phyloP scores from a whole-genome alignment of 139 green algal genomes.

The Zygnema circumcarinatum region DNA sequence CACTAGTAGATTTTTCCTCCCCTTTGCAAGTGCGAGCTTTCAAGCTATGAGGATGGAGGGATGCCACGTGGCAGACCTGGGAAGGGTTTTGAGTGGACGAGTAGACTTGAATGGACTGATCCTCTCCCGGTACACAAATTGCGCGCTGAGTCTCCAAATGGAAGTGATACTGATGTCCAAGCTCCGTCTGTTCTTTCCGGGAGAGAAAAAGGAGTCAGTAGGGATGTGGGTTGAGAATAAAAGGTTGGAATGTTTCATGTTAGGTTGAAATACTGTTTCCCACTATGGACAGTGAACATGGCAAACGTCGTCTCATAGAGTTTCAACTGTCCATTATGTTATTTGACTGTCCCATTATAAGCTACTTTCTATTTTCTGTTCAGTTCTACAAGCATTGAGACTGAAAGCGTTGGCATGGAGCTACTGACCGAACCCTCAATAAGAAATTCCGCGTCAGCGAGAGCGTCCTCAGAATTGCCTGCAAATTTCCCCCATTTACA shows the following conservation, averaged over 20 bases:
- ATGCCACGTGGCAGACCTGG: neutral
- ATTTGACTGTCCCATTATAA: no score
- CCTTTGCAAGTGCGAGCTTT: neutral
- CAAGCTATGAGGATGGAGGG: neutral
- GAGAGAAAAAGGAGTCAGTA: slow-evolving; percentile 83
- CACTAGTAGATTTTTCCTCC: neutral
- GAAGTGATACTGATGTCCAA: slow-evolving; percentile 66
- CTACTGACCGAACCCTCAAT: slow-evolving; percentile 31
- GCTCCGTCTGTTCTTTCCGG: slow-evolving; percentile 64
- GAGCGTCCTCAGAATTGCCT: neutral
- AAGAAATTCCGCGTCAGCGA: slow-evolving; percentile 37
- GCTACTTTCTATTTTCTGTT: no score
- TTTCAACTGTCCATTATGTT: no score
- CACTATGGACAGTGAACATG: no score
- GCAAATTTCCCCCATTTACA: neutral
- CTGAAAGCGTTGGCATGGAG: no score
- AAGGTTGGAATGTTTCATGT: no score
- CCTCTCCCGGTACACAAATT: slow-evolving; percentile 66
- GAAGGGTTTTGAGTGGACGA: slow-evolving; percentile 59
- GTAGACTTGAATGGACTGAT: slow-evolving; percentile 63
- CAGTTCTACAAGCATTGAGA: no score
- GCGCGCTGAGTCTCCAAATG: slow-evolving; percentile 77
- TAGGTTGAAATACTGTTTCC: no score
- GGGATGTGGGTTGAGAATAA: slow-evolving; percentile 85
- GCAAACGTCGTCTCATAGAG: no score